These are phyloP conservation scores for Dichomitus squalens DNA, from an alignment of 1,284 basidiomycete genomes.

Conservation along the genomic window DNA sequence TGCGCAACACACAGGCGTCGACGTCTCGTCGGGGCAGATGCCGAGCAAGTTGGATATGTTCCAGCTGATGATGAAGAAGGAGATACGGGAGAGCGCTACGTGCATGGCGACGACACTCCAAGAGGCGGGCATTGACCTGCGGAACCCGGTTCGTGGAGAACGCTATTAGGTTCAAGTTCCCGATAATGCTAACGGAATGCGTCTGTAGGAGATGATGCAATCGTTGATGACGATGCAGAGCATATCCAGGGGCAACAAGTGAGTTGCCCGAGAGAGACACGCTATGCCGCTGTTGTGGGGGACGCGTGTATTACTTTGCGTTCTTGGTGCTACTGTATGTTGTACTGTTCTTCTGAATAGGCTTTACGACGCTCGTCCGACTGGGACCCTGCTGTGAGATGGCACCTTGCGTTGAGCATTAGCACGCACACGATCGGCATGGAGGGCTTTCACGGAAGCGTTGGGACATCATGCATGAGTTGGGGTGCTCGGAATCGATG, in stretches of 20 bases:
- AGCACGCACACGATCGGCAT: too few species aligned
- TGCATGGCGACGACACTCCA: conserved; percentile 53
- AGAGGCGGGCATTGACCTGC: conserved; percentile 60
- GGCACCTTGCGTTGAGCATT: too few species aligned
- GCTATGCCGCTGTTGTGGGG: too few species aligned
- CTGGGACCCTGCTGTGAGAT: too few species aligned
- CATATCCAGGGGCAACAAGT: conserved; percentile 8
- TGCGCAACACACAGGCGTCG: conserved; percentile 45
- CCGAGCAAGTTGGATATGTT: conserved; percentile 45
- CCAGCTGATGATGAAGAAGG: conserved; percentile 51
- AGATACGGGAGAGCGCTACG: conserved; percentile 51
- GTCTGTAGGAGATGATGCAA: conserved; percentile 22
- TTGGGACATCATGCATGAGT: too few species aligned
- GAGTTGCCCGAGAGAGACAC: background rate
- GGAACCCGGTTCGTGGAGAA: conserved; percentile 37
- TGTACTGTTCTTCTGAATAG: too few species aligned
- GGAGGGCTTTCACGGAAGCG: too few species aligned
- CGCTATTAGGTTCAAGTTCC: background rate
- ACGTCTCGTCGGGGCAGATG: conserved; percentile 41
- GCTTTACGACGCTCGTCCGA: too few species aligned
- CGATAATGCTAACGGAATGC: background rate
- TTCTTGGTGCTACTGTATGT: too few species aligned
- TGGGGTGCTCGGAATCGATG: too few species aligned
- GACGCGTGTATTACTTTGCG: too few species aligned
- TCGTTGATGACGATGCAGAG: conserved; percentile 24